Base-by-base conservation (phyloP, 2,329 filamentous ascomycete genomes). In the Scortechinia acanthostroma region DNA sequence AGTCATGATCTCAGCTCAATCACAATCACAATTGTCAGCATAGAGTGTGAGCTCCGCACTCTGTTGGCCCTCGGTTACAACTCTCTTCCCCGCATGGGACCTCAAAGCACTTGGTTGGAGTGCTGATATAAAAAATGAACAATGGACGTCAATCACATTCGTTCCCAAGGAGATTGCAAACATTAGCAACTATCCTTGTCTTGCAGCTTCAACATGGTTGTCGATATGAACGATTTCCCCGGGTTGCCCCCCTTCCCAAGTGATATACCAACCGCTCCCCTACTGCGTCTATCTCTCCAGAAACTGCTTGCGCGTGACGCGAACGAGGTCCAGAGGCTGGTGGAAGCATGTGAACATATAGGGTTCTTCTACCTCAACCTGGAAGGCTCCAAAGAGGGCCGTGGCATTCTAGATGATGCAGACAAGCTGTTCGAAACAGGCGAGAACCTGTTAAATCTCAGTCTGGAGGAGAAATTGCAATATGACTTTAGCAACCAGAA, bases 391-490 rank as follows among this genome's bases (percentile, higher is more conserved):
- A n/a, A 30, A 10, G n/a, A 30, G 10, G 25, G 25, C 10, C 10
- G n/a, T 10, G n/a, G 10, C n/a, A 10, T 30, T 10, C 25, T 30
- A n/a, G 25, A 30, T n/a, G n/a, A 10, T 10, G 25, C 25, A 30
- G 25, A 30, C 10, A 30, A 30, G 10, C 10, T 30, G 10, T 30
- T 30, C n/a, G 25, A n/a, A 30, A n/a, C n/a, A 10, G 10, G n/a
- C 10, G 25, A 30, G 25, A 30, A 30, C n/a, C n/a, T 30, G 25
- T 30, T 30, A 10, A n/a, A 30, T 30, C 25, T 30, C 25, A n/a
- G n/a, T n/a, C n/a, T 30, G 25, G 25, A 30, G 25, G 25, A 30
- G 25, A 30, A 30, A n/a, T 30, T 30, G 25, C 25, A n/a, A 30
- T 30, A 30, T 30, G 25, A 30, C n/a, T 10, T 30, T 30, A n/a